Evolutionary conservation across 176 grass and related monocot species (phyloP), one percentile per base, ranked within the genome.

Genomic region (Cenchrus purpureus): DNA sequence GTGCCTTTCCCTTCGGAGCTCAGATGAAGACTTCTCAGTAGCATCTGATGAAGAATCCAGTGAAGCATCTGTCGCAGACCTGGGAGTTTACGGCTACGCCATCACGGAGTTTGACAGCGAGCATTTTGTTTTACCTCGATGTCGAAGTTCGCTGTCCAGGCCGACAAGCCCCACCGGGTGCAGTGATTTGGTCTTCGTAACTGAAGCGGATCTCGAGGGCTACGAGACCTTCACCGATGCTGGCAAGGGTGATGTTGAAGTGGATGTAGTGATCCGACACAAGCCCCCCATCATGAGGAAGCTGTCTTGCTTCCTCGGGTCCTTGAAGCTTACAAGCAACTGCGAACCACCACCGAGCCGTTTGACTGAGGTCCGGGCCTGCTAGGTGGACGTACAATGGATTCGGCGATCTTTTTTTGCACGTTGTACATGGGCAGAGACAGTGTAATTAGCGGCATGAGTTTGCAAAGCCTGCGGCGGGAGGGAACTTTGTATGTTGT

Each of bases 121-220:
- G 51, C 87, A 88, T 74, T 82, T 85, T 70, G 81, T 86, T 63
- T 74, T 89, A 34, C 71, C 92, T 22, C 70, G 78, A 2, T 89
- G 65, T 53, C 59, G 56, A 43, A 87, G 76, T 65, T 48, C 59
- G 75, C 72, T 65, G 40, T 54, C 72, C 51, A 71, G 28, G 32
- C 87, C 89, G 56, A 87, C 63, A 20, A 89, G 84, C 55, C 68
- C 89, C 72, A 72, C 53, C 17, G 34, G 77, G n/a, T 53, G 83
- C 71, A 83, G 84, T 15, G 92, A 94, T 57, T 76, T 64, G 55
- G 77, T 94, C 76, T 72, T 92, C 12, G 20, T 90, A 87, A 92
- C 85, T 12, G 94, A 97, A 73, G 94, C 78, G 44, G 94, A 97
- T 82, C 79, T 94, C 1, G 94, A 97, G 71, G 92, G 94, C 19